phyloP scores from a whole-genome alignment of 1,284 basidiomycete species.

The Takashimella tepidaria region DNA sequence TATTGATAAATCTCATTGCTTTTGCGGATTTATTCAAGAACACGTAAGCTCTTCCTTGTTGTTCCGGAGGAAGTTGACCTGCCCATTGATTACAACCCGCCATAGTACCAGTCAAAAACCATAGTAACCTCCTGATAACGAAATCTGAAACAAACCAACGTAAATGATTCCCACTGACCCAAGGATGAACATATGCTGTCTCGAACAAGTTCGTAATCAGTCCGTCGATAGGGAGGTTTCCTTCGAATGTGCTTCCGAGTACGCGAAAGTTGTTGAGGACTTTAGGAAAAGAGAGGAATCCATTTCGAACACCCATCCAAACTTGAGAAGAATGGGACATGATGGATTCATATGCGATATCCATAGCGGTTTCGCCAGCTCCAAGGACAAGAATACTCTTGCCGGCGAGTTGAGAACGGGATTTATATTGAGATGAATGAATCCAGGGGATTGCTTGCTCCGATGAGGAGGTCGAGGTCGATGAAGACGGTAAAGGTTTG shows the following conservation, averaged over 20 bases:
- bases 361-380: slow-evolving; percentile 64
- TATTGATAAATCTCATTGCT: slow-evolving; percentile 61
- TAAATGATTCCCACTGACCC: slow-evolving; percentile 56
- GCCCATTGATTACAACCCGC: slow-evolving; percentile 67
- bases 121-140: slow-evolving; percentile 59
- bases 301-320: slow-evolving; percentile 55
- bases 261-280: slow-evolving; percentile 61
- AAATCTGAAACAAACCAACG: slow-evolving; percentile 64
- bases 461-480: slow-evolving; percentile 3
- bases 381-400: slow-evolving; percentile 58
- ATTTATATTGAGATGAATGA: slow-evolving; percentile 57
- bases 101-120: slow-evolving; percentile 59
- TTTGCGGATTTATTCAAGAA: slow-evolving; percentile 49
- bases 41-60: slow-evolving; percentile 55
- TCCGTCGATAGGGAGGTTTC: slow-evolving; percentile 56
- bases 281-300: slow-evolving; percentile 60
- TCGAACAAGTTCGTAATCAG: slow-evolving; percentile 44
- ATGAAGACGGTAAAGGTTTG: not conserved
- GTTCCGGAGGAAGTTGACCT: slow-evolving; percentile 57
- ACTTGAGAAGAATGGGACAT: slow-evolving; percentile 57
- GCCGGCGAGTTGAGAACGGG: slow-evolving; percentile 50
- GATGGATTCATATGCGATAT: slow-evolving; percentile 55
- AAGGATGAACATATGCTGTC: slow-evolving; percentile 50
- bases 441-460: slow-evolving; percentile 45
- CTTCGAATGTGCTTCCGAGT: slow-evolving; percentile 53